These are phyloP conservation scores for Asparagopsis taxiformis DNA, from an alignment of 31 red algal species.

Conservation along the genomic window DNA sequence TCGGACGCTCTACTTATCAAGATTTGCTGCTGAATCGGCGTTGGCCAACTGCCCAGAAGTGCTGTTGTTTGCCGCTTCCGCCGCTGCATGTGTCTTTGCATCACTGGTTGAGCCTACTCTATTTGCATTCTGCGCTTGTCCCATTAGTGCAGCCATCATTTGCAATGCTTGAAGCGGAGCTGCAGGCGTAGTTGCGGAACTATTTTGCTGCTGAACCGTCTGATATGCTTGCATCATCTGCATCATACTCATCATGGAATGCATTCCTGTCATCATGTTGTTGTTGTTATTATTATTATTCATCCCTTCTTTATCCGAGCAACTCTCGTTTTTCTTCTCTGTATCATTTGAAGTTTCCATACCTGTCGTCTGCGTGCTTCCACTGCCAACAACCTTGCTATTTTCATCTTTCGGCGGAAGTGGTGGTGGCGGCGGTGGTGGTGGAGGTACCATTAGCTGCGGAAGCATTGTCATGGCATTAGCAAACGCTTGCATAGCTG, in stretches of 20 bases:
- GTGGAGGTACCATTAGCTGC: slow-evolving; percentile 50
- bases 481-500: slow-evolving; percentile 57
- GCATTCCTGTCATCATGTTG: slow-evolving; percentile 40
- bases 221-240: slow-evolving; percentile 62
- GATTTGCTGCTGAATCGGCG: too few relatives aligned
- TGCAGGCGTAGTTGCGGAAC: background rate
- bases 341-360: background rate
- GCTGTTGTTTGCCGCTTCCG: too few relatives aligned
- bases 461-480: slow-evolving; percentile 65
- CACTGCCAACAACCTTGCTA: background rate
- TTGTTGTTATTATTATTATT: background rate
- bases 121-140: slow-evolving; percentile 11
- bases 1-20: too few relatives aligned
- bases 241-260: slow-evolving; percentile 66
- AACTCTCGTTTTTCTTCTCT: background rate
- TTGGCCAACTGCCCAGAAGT: too few relatives aligned
- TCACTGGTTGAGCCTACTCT: background rate
- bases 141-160: slow-evolving; percentile 27
- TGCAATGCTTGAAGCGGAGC: slow-evolving; percentile 7
- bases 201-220: slow-evolving; percentile 16
- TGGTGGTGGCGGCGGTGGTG: slow-evolving; percentile 32
- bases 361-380: background rate
- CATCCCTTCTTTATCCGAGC: background rate
- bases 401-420: slow-evolving; percentile 3
- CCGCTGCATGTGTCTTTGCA: slow-evolving; percentile 1